phyloP scores from a whole-genome alignment of 2,329 filamentous ascomycete genomes.

The Beauveria brongniartii region DNA sequence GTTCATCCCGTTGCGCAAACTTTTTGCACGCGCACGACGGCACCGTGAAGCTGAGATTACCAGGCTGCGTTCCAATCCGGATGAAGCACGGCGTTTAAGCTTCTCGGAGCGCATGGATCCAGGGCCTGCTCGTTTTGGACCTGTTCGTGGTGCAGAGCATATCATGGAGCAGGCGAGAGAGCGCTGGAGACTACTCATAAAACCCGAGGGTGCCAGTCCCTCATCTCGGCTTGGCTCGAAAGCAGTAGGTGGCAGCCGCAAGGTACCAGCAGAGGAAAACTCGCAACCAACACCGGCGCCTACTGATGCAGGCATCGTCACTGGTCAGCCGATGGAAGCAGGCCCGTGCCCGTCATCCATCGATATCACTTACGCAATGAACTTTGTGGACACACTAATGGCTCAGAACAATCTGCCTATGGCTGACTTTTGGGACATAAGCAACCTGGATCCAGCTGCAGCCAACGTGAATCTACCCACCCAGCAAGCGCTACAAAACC shows the following conservation, averaged over 20 bases:
- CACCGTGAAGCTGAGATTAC: slow-evolving; percentile 44
- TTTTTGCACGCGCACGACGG: slow-evolving; percentile 43
- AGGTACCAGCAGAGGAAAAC: not conserved
- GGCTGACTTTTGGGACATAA: slow-evolving; percentile 9
- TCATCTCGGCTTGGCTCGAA: slow-evolving; percentile 9
- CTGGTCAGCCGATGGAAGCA: not conserved
- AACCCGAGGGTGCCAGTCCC: slow-evolving; percentile 21
- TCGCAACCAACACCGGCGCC: not conserved
- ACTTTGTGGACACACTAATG: not conserved
- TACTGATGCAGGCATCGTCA: no score
- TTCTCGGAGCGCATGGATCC: slow-evolving; percentile 37
- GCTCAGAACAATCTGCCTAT: not conserved
- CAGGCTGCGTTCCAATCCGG: slow-evolving; percentile 39
- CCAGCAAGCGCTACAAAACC: slow-evolving; percentile 16
- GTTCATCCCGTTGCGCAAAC: slow-evolving; percentile 45
- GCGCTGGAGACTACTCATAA: slow-evolving; percentile 44
- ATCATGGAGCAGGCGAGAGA: slow-evolving; percentile 38
- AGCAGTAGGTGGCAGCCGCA: slow-evolving; percentile 13
- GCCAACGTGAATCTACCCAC: slow-evolving; percentile 1
- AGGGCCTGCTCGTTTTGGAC: slow-evolving; percentile 38
- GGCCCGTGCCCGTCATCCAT: not conserved
- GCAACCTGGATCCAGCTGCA: not conserved
- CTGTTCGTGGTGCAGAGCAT: slow-evolving; percentile 38
- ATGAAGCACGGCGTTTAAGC: slow-evolving; percentile 42
- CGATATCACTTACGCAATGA: slow-evolving; percentile 1